Evolutionary conservation across 148 eudicot species (phyloP).

Genomic region (Camellia granthamiana): DNA sequence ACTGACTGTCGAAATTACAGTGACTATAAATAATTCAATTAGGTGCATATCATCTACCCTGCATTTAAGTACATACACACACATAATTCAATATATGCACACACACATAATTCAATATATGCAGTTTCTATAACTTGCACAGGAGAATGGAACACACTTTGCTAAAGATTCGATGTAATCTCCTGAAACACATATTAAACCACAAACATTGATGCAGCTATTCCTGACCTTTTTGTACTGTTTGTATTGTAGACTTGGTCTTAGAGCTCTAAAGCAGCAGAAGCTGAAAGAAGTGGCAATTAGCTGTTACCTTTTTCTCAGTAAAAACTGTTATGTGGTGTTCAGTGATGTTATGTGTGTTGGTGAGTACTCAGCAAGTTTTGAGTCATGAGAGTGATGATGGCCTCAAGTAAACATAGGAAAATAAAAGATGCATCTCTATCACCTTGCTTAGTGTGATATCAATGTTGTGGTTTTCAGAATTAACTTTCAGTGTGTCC

Average conservation of each 20-base stretch:
- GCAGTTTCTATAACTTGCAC: not conserved
- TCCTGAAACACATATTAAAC: not conserved
- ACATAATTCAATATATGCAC: not conserved
- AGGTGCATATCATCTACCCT: not conserved
- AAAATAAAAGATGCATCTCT: not conserved
- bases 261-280: constrained; percentile 40
- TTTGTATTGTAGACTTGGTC: constrained; percentile 41
- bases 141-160: not conserved
- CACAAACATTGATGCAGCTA: no score
- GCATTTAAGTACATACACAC: not conserved
- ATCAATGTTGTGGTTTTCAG: not conserved
- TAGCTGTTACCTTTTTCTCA: constrained; percentile 9
- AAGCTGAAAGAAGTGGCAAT: constrained; percentile 16
- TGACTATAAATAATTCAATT: not conserved
- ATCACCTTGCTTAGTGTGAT: not conserved
- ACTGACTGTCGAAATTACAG: no score
- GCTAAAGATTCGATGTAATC: not conserved
- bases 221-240: constrained; percentile 6
- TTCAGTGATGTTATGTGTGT: constrained; percentile 1
- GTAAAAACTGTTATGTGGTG: constrained; percentile 8
- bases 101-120: not conserved
- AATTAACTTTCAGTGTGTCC: not conserved
- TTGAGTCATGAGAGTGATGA: not conserved
- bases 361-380: not conserved
- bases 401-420: not conserved